Evolutionary conservation across 192 early-diverging fungal species (phyloP), one percentile per base, ranked within the genome.

Genomic region (Gigaspora rosea): DNA sequence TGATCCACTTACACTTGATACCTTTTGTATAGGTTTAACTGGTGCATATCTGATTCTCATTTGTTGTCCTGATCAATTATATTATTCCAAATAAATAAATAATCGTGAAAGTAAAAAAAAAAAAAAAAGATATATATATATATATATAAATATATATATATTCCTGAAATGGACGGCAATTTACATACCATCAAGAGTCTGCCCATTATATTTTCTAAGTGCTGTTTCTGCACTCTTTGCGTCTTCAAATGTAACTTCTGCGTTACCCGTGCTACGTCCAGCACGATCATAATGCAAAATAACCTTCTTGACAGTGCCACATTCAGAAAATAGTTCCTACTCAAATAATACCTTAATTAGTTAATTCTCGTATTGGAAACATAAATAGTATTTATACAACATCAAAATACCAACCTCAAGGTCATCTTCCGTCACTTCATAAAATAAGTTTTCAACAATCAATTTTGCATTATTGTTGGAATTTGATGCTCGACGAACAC

Each of bases 361-460:
- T 49, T 50, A 8, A 52, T 20, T 8, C 13, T 6, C 41, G 7
- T 20, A 52, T 33, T 51, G 16, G 18, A 35, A 75, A 64, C 16
- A 62, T 47, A 12, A 76, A 54, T 57, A 13, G 5, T 20, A 9
- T 20, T 63, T 35, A 36, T 8, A 7, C 36, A 6, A 1, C 1
- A n/a, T 27, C 47, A n/a, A 0, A 18, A 10, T 49, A 50, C 58
- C 18, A 78, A 88, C 87, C 78, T 84, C 73, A 51, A 89, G 76
- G 71, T 89, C 88, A 33, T 83, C 78, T 81, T 87, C 79, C 18
- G 88, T 89, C 15, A 89, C 88, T 72, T 87, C 82, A 73, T 89
- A 89, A 69, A 86, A 85, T 66, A 89, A 52, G 67, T 89, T 89
- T 70, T 89, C 88, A 15, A 89, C 83, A 54, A 75, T 50, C 9